Conservation (phyloP, 2,329 filamentous ascomycete genomes). For the Chaetomium strumarium region DNA sequence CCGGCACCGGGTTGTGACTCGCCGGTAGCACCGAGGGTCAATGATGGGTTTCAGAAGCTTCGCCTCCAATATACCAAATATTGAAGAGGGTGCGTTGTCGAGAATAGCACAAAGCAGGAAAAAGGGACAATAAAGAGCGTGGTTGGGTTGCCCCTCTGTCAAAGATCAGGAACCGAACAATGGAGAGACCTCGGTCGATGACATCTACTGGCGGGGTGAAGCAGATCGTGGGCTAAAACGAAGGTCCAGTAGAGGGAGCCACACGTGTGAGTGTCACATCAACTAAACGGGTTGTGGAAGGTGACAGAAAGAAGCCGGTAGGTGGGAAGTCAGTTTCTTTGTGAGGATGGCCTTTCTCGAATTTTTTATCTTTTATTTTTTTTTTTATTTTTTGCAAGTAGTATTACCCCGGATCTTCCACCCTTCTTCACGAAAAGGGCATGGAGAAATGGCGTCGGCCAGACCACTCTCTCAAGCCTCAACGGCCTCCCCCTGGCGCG, state of each 20-base stretch:
- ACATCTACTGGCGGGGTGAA: conserved; percentile 6
- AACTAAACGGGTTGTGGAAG: neutral
- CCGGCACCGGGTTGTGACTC: neutral
- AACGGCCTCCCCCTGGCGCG: neutral
- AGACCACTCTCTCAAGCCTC: too few species aligned
- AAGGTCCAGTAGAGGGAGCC: conserved; percentile 3
- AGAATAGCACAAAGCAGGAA: neutral
- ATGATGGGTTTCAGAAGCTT: neutral
- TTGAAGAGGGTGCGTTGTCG: neutral
- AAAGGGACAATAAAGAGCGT: neutral
- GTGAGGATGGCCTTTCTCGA: neutral
- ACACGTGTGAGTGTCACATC: conserved; percentile 4
- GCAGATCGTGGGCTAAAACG: conserved; percentile 6
- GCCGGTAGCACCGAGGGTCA: neutral
- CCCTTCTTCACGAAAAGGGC: too few species aligned
- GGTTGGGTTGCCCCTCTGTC: neutral
- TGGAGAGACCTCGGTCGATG: conserved; percentile 1
- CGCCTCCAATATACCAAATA: neutral
- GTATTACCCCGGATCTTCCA: conserved; percentile 8
- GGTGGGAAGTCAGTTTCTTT: neutral
- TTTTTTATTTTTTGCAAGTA: too few species aligned
- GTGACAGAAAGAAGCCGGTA: conserved; percentile 4
- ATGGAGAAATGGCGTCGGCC: too few species aligned
- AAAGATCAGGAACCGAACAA: neutral
- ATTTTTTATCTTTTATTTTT: too few species aligned